Conservation (phyloP, 306 rosid species). For the Quillaja saponaria region DNA sequence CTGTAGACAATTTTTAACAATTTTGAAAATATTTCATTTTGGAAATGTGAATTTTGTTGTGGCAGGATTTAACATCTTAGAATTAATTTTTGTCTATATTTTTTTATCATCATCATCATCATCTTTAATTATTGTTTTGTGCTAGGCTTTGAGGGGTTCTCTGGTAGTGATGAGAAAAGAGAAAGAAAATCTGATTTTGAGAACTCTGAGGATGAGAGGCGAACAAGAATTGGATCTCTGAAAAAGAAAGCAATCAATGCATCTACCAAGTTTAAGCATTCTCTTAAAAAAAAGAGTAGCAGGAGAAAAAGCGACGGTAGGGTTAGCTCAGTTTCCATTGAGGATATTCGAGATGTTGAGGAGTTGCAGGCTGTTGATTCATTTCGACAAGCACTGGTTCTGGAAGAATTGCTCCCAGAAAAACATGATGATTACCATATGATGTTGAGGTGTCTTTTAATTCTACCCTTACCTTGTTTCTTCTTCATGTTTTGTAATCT, state of each 20-base stretch:
- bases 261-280: conserved; percentile 86
- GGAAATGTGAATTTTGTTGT: neutral
- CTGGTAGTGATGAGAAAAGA: conserved; percentile 86
- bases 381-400: conserved; percentile 65
- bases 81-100: neutral
- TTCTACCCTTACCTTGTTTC: conserved; percentile 3
- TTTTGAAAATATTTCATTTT: neutral
- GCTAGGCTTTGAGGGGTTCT: conserved; percentile 91
- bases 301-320: conserved; percentile 82
- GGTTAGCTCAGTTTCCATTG: conserved; percentile 95
- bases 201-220: conserved; percentile 91
- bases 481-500: neutral
- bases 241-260: conserved; percentile 94
- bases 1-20: neutral
- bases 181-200: conserved; percentile 94
- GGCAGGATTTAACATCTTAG: neutral
- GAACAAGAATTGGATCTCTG: conserved; percentile 81
- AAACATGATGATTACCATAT: conserved; percentile 86
- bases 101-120: neutral
- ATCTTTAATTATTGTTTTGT: too few relatives aligned
- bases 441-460: conserved; percentile 71
- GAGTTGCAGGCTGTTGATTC: conserved; percentile 83
- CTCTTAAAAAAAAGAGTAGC: conserved; percentile 84
- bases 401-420: conserved; percentile 81
- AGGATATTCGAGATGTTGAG: conserved; percentile 87